Conservation (phyloP, 169 alveolate species). For the Cryptosporidium tyzzeri region DNA sequence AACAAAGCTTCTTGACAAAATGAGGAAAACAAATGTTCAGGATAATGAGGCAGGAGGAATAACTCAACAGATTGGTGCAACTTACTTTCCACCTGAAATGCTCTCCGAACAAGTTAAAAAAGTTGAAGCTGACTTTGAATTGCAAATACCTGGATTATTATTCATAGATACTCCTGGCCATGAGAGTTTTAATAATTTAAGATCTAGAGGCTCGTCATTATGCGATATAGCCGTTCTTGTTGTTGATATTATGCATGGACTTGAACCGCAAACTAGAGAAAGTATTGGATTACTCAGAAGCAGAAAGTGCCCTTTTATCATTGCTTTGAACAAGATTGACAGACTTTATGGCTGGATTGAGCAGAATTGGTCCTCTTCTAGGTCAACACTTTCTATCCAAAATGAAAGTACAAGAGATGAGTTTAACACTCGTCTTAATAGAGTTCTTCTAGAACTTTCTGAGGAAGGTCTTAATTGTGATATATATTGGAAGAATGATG, state of each 20-base stretch:
- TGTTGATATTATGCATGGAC: slow-evolving; percentile 99
- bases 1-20: slow-evolving; percentile 98
- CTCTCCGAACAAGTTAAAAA: slow-evolving; percentile 90
- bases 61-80: slow-evolving; percentile 99
- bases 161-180: slow-evolving; percentile 99
- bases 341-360: slow-evolving; percentile 96
- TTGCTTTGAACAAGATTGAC: slow-evolving; percentile 99
- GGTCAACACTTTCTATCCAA: slow-evolving; percentile 87
- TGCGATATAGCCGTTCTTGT: slow-evolving; percentile 99
- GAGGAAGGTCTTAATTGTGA: slow-evolving; percentile 97
- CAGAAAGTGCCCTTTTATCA: slow-evolving; percentile 95
- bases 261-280: slow-evolving; percentile 98
- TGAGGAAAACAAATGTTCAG: slow-evolving; percentile 98
- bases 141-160: slow-evolving; percentile 95
- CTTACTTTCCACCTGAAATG: slow-evolving; percentile 97
- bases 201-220: slow-evolving; percentile 98
- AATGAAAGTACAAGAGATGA: slow-evolving; percentile 88
- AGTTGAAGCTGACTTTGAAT: slow-evolving; percentile 79
- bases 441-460: slow-evolving; percentile 89
- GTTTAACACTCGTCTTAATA: slow-evolving; percentile 87
- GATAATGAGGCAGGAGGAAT: slow-evolving; percentile 99
- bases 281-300: slow-evolving; percentile 91
- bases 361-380: slow-evolving; percentile 90
- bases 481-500: slow-evolving; percentile 95
- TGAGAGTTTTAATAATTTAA: slow-evolving; percentile 90